phyloP scores from a whole-genome alignment of 2,329 filamentous ascomycete genomes.

The Trichoderma lentiforme region DNA sequence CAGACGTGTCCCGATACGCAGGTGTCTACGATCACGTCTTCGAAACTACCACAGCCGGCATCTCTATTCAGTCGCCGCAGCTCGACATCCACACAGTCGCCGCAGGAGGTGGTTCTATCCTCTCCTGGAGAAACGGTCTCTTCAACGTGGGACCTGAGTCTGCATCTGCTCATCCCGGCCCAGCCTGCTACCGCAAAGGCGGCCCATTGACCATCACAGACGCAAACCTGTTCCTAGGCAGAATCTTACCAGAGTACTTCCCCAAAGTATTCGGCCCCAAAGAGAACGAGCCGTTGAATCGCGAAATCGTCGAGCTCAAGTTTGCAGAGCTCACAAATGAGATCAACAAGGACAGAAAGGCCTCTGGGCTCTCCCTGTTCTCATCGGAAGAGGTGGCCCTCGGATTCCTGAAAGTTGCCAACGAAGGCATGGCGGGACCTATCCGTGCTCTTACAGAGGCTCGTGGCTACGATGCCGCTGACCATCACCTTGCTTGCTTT shows the following conservation, averaged over 20 bases:
- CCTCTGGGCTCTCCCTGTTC: conserved; percentile 26
- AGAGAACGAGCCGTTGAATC: conserved; percentile 34
- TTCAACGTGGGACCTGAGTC: conserved; percentile 72
- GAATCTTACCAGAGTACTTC: conserved; percentile 60
- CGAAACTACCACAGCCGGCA: conserved; percentile 73
- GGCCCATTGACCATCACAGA: conserved; percentile 71
- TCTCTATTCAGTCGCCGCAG: conserved; percentile 75
- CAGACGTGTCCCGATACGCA: conserved; percentile 68
- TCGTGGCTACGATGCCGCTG: conserved; percentile 34
- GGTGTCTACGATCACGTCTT: conserved; percentile 50
- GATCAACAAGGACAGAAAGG: conserved; percentile 38
- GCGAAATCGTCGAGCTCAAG: conserved; percentile 38
- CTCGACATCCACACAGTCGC: conserved; percentile 81
- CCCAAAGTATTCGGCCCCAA: conserved; percentile 53
- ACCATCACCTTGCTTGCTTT: conserved; percentile 36
- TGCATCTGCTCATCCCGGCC: conserved; percentile 66
- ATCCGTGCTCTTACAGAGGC: conserved; percentile 37
- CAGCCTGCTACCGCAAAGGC: conserved; percentile 70
- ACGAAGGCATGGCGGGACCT: conserved; percentile 36
- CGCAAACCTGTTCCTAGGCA: conserved; percentile 66
- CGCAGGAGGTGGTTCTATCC: conserved; percentile 67
- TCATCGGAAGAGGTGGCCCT: conserved; percentile 36
- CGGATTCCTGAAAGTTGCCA: conserved; percentile 37
- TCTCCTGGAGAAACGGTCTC: conserved; percentile 69
- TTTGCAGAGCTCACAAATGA: conserved; percentile 41